Evolutionary conservation across 2,329 filamentous ascomycete genomes (phyloP).

Genomic region (Passalora sequoiae): DNA sequence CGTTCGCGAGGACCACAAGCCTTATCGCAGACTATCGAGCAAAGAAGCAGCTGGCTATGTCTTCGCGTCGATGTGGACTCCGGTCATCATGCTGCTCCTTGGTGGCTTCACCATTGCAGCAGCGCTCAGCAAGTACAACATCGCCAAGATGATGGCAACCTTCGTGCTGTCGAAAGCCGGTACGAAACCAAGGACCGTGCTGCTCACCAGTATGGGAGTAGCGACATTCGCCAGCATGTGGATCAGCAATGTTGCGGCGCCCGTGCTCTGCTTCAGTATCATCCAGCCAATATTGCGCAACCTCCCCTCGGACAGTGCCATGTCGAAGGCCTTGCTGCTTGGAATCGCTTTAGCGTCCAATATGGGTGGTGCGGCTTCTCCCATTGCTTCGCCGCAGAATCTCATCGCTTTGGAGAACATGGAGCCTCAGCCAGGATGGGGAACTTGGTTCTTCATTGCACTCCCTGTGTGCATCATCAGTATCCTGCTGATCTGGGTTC

Average conservation of each 20-base stretch:
- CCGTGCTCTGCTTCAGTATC: constrained; percentile 94
- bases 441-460: constrained; percentile 93
- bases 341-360: constrained; percentile 94
- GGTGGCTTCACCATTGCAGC: constrained; percentile 92
- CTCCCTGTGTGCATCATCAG: constrained; percentile 88
- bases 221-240: constrained; percentile 98
- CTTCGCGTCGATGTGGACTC: constrained; percentile 97
- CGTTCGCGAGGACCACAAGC: constrained; percentile 68
- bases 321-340: constrained; percentile 91
- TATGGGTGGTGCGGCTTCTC: constrained; percentile 91
- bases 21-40: constrained; percentile 65
- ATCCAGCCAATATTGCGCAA: constrained; percentile 97
- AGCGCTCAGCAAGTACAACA: constrained; percentile 92
- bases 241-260: constrained; percentile 96
- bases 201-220: constrained; percentile 98
- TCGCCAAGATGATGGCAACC: constrained; percentile 94
- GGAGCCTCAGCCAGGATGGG: constrained; percentile 85
- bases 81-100: constrained; percentile 95
- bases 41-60: constrained; percentile 78
- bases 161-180: constrained; percentile 95
- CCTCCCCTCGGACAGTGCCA: constrained; percentile 79
- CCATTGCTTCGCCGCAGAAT: constrained; percentile 95
- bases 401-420: constrained; percentile 96
- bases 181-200: constrained; percentile 78
- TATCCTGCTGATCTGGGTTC: constrained; percentile 79